phyloP scores from a whole-genome alignment of 495 filamentous ascomycete genomes.

The Daldinia childiae region DNA sequence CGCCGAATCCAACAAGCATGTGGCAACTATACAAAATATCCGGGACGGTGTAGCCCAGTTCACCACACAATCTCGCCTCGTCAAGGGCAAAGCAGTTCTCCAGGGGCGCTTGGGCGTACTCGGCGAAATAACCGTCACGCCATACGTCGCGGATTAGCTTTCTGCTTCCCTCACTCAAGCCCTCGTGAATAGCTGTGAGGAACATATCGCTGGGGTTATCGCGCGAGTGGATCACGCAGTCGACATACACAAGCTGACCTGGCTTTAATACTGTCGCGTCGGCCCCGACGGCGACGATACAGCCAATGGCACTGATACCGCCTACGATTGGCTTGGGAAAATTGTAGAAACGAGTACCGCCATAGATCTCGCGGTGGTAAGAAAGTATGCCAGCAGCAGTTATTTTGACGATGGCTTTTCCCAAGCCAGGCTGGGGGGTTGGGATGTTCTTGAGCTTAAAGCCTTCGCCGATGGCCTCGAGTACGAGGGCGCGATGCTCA shows the following conservation, averaged over 20 bases:
- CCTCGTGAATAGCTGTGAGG: conserved; percentile 49
- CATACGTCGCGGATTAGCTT: conserved; percentile 32
- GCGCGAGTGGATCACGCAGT: conserved; percentile 53
- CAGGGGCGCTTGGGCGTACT: conserved; percentile 59
- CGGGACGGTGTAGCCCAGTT: conserved; percentile 47
- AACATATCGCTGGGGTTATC: conserved; percentile 53
- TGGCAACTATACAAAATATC: conserved; percentile 41
- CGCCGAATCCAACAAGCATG: conserved; percentile 59
- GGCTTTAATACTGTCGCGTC: conserved; percentile 53
- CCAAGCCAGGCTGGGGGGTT: conserved; percentile 43
- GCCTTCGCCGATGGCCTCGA: conserved; percentile 34
- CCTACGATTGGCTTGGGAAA: conserved; percentile 43
- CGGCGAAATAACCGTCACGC: conserved; percentile 50
- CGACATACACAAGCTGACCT: conserved; percentile 60
- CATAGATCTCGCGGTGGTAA: conserved; percentile 49
- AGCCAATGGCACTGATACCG: conserved; percentile 54
- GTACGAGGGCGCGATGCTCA: conserved; percentile 44
- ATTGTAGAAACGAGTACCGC: conserved; percentile 42
- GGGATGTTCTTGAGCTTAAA: conserved; percentile 46
- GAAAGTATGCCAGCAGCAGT: conserved; percentile 41
- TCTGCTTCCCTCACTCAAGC: conserved; percentile 27
- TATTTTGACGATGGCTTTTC: conserved; percentile 49
- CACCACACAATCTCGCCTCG: conserved; percentile 50
- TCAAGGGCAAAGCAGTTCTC: conserved; percentile 59
- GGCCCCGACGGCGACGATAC: conserved; percentile 56